Evolutionary conservation across 2,329 filamentous ascomycete species (phyloP).

Genomic region (Hypoxylon sp.): DNA sequence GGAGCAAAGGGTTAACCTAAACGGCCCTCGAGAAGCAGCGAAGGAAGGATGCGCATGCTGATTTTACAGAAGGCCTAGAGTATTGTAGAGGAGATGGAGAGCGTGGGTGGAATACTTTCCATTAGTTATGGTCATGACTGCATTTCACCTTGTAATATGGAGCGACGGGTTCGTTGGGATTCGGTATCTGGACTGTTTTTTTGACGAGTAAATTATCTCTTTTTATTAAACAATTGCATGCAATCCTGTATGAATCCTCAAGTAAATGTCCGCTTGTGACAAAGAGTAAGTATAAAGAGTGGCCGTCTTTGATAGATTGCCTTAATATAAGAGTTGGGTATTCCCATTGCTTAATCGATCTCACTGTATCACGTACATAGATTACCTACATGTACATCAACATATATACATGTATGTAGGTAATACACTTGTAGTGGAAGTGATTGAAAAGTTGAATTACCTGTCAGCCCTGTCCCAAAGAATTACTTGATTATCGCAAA

Average conservation of each 20-base stretch:
- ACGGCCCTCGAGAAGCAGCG: conserved; percentile 79
- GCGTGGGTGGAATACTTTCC: conserved; percentile 32
- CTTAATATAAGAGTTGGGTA: conserved; percentile 9
- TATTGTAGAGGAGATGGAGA: conserved; percentile 12
- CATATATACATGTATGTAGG: too few species aligned
- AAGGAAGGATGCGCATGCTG: conserved; percentile 95
- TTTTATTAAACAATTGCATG: conserved; percentile 35
- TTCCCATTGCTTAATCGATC: conserved; percentile 16
- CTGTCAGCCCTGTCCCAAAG: too few species aligned
- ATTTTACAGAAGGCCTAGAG: conserved; percentile 41
- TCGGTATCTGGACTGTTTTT: conserved; percentile 42
- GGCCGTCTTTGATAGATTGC: conserved; percentile 7
- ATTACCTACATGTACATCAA: background rate
- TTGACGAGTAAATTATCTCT: conserved; percentile 46
- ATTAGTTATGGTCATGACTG: conserved; percentile 43
- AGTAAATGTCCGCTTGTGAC: conserved; percentile 26
- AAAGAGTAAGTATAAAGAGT: conserved; percentile 21
- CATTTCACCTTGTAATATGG: conserved; percentile 53
- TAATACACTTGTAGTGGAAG: background rate
- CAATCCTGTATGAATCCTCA: conserved; percentile 19
- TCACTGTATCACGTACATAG: conserved; percentile 5
- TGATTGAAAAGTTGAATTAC: background rate
- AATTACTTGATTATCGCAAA: background rate
- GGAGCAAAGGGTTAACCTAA: conserved; percentile 86
- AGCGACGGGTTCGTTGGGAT: conserved; percentile 50